Evolutionary conservation across 1,139 yeast genomes (phyloP).

Genomic region (Hyphopichia khmerensis): DNA sequence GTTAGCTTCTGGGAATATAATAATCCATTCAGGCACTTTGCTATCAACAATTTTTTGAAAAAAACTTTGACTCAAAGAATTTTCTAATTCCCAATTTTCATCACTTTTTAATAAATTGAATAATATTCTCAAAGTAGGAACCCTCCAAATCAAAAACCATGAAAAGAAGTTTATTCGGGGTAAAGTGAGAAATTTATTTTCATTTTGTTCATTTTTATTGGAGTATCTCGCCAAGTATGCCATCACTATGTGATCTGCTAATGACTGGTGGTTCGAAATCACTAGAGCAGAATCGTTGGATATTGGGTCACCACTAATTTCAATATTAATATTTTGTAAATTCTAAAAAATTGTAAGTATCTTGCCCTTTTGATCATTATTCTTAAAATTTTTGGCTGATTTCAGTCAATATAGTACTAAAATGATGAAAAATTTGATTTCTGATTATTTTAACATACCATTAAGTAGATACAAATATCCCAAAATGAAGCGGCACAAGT

Average conservation of each 20-base stretch:
- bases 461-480: slow-evolving; percentile 31
- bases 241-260: slow-evolving; percentile 53
- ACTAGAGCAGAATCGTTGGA: slow-evolving; percentile 48
- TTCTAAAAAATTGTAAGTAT: slow-evolving; percentile 18
- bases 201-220: slow-evolving; percentile 4
- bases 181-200: slow-evolving; percentile 14
- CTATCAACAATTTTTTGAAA: slow-evolving; percentile 25
- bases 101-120: slow-evolving; percentile 49
- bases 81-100: slow-evolving; percentile 63
- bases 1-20: slow-evolving; percentile 73
- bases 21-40: slow-evolving; percentile 50
- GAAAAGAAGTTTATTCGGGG: slow-evolving; percentile 56
- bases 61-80: slow-evolving; percentile 20
- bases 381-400: no score
- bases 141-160: slow-evolving; percentile 59
- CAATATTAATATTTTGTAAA: slow-evolving; percentile 34
- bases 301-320: slow-evolving; percentile 42
- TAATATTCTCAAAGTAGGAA: slow-evolving; percentile 47
- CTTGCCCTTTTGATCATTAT: no score
- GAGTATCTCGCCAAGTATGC: slow-evolving; percentile 39
- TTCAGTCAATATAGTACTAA: background rate
- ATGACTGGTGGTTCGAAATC: slow-evolving; percentile 54
- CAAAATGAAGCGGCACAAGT: slow-evolving; percentile 29
- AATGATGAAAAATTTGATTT: background rate
- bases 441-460: slow-evolving; percentile 22